Percentiles rank a stretch among this genome's conserved stretches.
phyloP scores from a whole-genome alignment of 495 filamentous ascomycete species.

The Friedmanniomyces simplex region DNA sequence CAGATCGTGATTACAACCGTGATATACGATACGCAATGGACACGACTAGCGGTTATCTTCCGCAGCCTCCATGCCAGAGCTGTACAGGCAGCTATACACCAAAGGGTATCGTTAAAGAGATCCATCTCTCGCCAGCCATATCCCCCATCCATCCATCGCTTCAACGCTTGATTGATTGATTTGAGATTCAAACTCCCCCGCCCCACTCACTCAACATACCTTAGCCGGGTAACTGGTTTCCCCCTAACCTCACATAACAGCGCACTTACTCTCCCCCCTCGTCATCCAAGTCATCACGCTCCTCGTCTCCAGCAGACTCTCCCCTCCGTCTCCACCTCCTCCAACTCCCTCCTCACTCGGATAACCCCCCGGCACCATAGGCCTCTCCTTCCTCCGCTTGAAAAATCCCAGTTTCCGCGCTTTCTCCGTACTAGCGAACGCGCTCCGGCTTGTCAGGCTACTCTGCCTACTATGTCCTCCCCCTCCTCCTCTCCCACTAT shows the following conservation, averaged over 20 bases:
- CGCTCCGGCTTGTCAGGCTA: constrained; percentile 4
- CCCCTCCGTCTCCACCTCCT: background rate
- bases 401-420: constrained; percentile 20
- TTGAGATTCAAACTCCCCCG: background rate
- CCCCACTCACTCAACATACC: too few species aligned
- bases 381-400: constrained; percentile 5
- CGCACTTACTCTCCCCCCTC: constrained; percentile 10
- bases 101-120: constrained; percentile 1
- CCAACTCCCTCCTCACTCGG: background rate
- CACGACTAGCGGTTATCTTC: too few species aligned
- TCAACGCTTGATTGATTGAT: background rate
- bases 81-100: background rate
- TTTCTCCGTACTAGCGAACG: constrained; percentile 12
- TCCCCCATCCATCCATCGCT: background rate
- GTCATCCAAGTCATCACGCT: constrained; percentile 14
- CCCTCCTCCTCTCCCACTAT: background rate
- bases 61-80: background rate
- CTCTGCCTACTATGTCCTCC: constrained; percentile 7
- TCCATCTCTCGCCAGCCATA: background rate
- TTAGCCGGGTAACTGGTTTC: too few species aligned
- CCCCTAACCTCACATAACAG: constrained; percentile 18
- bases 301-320: constrained; percentile 17
- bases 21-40: too few species aligned
- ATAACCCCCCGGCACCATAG: background rate
- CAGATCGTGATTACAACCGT: too few species aligned